Conservation (phyloP, 1,139 yeast genomes). For the Hyphopichia pseudoburtonii region DNA sequence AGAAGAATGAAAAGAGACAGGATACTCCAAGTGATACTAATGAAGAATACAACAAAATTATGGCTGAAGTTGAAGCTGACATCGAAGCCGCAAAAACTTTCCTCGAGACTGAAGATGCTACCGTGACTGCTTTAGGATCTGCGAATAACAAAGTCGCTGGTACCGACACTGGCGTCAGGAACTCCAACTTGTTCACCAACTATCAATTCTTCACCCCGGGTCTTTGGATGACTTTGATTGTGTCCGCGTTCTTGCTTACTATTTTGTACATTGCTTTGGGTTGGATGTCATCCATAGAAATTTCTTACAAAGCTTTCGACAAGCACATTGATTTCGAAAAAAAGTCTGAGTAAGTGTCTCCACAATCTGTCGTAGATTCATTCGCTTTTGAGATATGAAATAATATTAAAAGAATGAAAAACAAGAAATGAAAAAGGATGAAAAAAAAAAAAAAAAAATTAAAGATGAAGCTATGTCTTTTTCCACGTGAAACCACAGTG, state of each 20-base stretch:
- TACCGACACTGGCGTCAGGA: constrained; percentile 7
- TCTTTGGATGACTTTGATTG: constrained; percentile 65
- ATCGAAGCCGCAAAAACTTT: constrained; percentile 34
- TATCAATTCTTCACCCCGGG: constrained; percentile 55
- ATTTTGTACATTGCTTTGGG: constrained; percentile 55
- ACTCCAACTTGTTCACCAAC: constrained; percentile 32
- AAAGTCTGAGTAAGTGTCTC: constrained; percentile 58
- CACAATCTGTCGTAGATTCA: too few species aligned
- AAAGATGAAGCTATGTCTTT: too few species aligned
- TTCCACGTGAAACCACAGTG: too few species aligned
- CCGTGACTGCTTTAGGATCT: constrained; percentile 21
- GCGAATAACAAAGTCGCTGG: constrained; percentile 7
- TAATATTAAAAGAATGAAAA: too few species aligned
- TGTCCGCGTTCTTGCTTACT: constrained; percentile 51
- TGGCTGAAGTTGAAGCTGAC: constrained; percentile 34
- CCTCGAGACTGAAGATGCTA: constrained; percentile 24
- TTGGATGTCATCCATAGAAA: constrained; percentile 63
- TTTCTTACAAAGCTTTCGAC: constrained; percentile 71
- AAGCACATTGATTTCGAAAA: constrained; percentile 63
- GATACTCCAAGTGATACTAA: constrained; percentile 10
- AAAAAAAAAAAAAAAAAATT: too few species aligned
- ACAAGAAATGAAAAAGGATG: too few species aligned
- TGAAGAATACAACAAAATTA: constrained; percentile 16
- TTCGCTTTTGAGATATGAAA: too few species aligned
- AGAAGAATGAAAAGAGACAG: constrained; percentile 12